Base-by-base conservation (phyloP, 2,329 filamentous ascomycete species). In the Metarhizium anisopliae region DNA sequence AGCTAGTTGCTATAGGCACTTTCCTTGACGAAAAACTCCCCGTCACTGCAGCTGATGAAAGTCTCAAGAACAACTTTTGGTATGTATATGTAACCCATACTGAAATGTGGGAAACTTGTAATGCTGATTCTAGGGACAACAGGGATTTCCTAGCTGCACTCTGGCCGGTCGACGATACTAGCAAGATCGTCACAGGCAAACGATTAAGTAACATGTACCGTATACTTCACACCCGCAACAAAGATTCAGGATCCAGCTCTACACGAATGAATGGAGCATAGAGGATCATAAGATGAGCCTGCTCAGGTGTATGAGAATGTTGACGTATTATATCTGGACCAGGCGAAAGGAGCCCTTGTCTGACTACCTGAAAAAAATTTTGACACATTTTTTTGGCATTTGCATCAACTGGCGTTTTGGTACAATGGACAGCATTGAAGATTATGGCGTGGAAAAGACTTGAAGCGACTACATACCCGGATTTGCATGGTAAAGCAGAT, bases 1-100 rank as follows among this genome's bases (percentile, higher is more conserved):
- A 85, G 63, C 70, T 87, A 42, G 73, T 84, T 47, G 76, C 76
- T 4, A 83, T 87, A 66, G 84, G 84, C 54, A 78, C 80, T 55
- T 85, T 84, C 62, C 79, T 86, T 59, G 77, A 80, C 52, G 72
- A 71, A 58, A 69, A 68, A 56, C 62, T 74, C 35, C 69, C 76
- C 38, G 74, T 73, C 53, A 74, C 75, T 35, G 64, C 68, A 52
- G 68, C 70, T 11, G 68, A 72, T 40, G 68, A 71, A 50, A 69
- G 70, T 58, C 65, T 79, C 45, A 76, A 79, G 61, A 74, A 74
- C 51, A 75, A 76, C 52, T 73, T 80, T 55, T 81, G 78, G 77
- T 80, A 68, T 68, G 76, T 65, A 2, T 25, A 29, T 25, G 25
- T 25, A 25, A 25, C 25, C 35, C 18, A 36, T 29, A 25, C 11